Percentiles rank a stretch among this genome's conserved stretches.
These are phyloP conservation scores for Aspergillus proliferans DNA, from an alignment of 2,329 filamentous ascomycete species.

Conservation along the genomic window DNA sequence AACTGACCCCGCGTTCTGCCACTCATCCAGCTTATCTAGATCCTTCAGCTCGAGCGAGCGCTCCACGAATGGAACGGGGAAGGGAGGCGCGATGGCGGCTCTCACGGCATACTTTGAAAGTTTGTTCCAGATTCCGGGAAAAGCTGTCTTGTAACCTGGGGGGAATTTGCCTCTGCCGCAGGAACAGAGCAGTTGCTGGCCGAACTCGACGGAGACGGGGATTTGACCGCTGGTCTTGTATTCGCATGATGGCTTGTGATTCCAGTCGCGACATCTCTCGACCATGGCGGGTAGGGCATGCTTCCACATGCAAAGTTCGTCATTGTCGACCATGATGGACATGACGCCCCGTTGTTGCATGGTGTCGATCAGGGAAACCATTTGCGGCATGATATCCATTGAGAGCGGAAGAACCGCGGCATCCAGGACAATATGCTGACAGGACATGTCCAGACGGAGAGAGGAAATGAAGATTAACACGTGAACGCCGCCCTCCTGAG, in stretches of 20 bases:
- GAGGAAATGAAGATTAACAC: constrained; percentile 1
- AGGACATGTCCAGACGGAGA: not conserved
- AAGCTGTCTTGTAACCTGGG: too few relatives aligned
- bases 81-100: not conserved
- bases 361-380: not conserved
- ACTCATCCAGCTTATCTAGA: too few relatives aligned
- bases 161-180: too few relatives aligned
- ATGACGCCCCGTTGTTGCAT: not conserved
- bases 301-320: not conserved
- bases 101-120: too few relatives aligned
- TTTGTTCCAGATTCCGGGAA: too few relatives aligned
- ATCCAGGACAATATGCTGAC: constrained; percentile 1
- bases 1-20: too few relatives aligned
- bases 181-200: too few relatives aligned
- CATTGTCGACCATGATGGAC: not conserved
- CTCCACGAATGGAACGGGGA: too few relatives aligned
- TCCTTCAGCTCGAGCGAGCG: too few relatives aligned
- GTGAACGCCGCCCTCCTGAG: not conserved
- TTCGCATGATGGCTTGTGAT: too few relatives aligned
- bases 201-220: too few relatives aligned
- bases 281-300: not conserved
- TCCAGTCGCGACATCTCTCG: not conserved
- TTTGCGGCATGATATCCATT: not conserved
- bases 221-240: too few relatives aligned
- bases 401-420: not conserved